A percentile compares a stretch with the other conserved stretches of the same genome.
These are phyloP conservation scores for Diplodia scrobiculata DNA, from an alignment of 2,329 filamentous ascomycete genomes.

Conservation along the genomic window DNA sequence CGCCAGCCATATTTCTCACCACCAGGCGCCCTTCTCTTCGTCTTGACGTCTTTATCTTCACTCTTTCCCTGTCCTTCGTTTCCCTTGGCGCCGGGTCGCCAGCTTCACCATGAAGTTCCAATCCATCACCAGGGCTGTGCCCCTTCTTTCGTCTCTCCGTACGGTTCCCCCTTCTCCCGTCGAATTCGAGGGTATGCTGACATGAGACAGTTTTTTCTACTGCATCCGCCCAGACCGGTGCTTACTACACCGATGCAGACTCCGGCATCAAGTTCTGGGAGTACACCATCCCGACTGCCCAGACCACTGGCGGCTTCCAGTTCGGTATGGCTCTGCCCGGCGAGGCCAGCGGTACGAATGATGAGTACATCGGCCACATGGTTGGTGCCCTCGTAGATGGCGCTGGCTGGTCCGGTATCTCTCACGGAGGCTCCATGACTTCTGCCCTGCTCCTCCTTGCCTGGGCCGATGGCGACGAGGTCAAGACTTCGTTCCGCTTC, in stretches of 20 bases:
- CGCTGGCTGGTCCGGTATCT: conserved; percentile 45
- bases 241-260: conserved; percentile 18
- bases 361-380: conserved; percentile 46
- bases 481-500: conserved; percentile 41
- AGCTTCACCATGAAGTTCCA: conserved; percentile 41
- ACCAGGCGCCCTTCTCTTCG: conserved; percentile 26
- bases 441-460: conserved; percentile 42
- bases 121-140: conserved; percentile 41
- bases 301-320: conserved; percentile 42
- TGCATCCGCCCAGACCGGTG: conserved; percentile 37
- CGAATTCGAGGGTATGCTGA: conserved; percentile 30
- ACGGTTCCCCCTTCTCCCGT: not conserved
- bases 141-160: conserved; percentile 45
- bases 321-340: conserved; percentile 42
- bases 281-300: conserved; percentile 34
- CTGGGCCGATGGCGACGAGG: conserved; percentile 36
- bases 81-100: conserved; percentile 28
- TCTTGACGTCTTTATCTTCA: conserved; percentile 24
- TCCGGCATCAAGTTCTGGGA: conserved; percentile 31
- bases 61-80: conserved; percentile 18
- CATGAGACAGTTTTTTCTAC: conserved; percentile 33
- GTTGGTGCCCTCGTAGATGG: conserved; percentile 38
- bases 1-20: not conserved
- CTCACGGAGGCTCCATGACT: conserved; percentile 43
- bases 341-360: conserved; percentile 10